Evolutionary conservation across 257 asterid genomes (phyloP), one percentile per base, ranked within the genome.

Genomic region (Lantana camara): DNA sequence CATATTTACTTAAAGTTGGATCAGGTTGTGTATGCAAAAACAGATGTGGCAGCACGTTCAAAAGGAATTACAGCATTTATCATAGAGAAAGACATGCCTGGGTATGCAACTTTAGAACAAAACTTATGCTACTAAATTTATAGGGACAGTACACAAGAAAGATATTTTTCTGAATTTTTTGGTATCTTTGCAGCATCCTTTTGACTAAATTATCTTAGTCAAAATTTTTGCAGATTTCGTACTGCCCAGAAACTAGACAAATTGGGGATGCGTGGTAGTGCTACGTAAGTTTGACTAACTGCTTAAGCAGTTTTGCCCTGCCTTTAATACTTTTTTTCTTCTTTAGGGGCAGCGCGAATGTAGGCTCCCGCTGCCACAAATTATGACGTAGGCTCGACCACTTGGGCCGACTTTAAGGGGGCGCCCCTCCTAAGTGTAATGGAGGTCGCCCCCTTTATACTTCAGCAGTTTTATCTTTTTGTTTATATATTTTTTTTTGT

Each of bases 241-340:
- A 94, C 96, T 0, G 99, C 99, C 54, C 99, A 94, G 86, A 94
- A 94, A 73, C 79, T 94, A 65, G 99, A 94, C 89, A 94, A 94
- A 75, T 87, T 94, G 57, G 99, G 97, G 67, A 90, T 90, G 99
- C 95, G 99, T 70, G 97, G 99, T 67, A 90, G 99, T 77, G 99
- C 90, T 71, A 94, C 99, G 97, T 90, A 84, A 71, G 97, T 67
- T 30, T 53, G 47, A n/a, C n/a, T n/a, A n/a, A 70, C 56, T 65
- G 57, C 34, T 72, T 21, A 52, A 24, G 23, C 57, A 50, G 38
- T 54, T 54, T 64, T 35, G n/a, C n/a, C n/a, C 1, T 35, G 1
- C 11, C 11, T 35, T 35, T 35, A 5, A n/a, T n/a, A n/a, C n/a
- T n/a, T n/a, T n/a, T n/a, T n/a, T n/a, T n/a, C n/a, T n/a, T n/a